These are phyloP conservation scores for Pleurotus djamor DNA, from an alignment of 768 basidiomycete genomes.

Conservation along the genomic window DNA sequence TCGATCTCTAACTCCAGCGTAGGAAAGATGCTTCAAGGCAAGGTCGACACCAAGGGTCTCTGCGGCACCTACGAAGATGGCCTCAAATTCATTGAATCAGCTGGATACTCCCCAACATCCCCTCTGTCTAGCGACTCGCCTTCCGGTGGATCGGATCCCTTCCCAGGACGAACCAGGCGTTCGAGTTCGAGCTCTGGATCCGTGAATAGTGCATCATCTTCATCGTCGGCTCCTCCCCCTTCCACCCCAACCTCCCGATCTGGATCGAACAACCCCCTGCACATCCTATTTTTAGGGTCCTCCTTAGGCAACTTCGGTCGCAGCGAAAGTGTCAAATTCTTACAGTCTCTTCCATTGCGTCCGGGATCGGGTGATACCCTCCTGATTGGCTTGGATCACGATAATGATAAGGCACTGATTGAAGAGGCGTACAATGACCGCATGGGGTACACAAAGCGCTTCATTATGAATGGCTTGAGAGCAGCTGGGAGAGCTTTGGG, in stretches of 20 bases:
- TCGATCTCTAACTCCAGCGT: conserved; percentile 63
- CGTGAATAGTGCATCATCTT: background rate
- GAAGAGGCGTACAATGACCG: conserved; percentile 87
- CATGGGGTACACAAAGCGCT: conserved; percentile 65
- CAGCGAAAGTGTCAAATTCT: conserved; percentile 66
- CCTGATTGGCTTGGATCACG: conserved; percentile 88
- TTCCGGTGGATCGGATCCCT: conserved; percentile 1
- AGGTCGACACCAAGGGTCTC: conserved; percentile 79
- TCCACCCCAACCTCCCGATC: conserved; percentile 40
- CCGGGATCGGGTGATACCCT: conserved; percentile 78
- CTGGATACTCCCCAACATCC: conserved; percentile 8
- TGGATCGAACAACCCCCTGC: conserved; percentile 50
- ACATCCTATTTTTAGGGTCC: conserved; percentile 90
- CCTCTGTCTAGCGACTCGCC: background rate
- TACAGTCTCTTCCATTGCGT: conserved; percentile 76
- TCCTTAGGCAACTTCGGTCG: conserved; percentile 89
- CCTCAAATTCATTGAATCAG: conserved; percentile 71
- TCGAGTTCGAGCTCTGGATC: background rate
- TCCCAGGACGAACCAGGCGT: conserved; percentile 8
- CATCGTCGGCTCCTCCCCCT: conserved; percentile 25
- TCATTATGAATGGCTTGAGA: conserved; percentile 85
- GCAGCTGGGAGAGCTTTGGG: conserved; percentile 70
- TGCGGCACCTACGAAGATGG: conserved; percentile 93
- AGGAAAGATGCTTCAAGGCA: conserved; percentile 61
- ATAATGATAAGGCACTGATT: conserved; percentile 66